phyloP scores from a whole-genome alignment of 1,284 basidiomycete genomes.

The Sporisorium reilianum region DNA sequence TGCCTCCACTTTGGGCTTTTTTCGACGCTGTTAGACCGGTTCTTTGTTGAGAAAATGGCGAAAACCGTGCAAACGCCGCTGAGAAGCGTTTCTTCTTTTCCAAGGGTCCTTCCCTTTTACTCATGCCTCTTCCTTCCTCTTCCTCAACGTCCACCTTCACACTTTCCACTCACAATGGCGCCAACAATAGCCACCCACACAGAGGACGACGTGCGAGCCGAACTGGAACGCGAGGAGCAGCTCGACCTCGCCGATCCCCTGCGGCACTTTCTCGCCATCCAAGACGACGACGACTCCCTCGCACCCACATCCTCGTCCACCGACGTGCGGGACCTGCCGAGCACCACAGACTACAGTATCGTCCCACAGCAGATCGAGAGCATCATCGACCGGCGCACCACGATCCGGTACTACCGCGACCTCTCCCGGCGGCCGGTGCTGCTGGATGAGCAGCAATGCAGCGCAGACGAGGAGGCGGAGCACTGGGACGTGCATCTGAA shows the following conservation, averaged over 20 bases:
- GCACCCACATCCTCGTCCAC: neutral
- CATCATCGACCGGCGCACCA: constrained; percentile 63
- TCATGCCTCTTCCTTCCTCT: neutral
- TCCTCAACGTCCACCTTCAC: neutral
- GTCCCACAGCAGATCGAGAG: constrained; percentile 76
- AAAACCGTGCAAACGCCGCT: neutral
- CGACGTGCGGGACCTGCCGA: constrained; percentile 18
- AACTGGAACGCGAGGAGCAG: constrained; percentile 69
- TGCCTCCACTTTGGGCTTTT: neutral
- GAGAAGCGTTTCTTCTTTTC: neutral
- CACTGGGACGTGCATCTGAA: constrained; percentile 71
- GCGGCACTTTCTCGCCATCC: constrained; percentile 74
- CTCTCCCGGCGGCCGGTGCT: constrained; percentile 22
- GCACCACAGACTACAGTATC: constrained; percentile 29
- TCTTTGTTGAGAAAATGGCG: neutral
- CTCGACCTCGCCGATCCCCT: constrained; percentile 77
- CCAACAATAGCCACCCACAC: neutral
- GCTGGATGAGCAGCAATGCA: neutral
- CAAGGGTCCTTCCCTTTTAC: constrained; percentile 1
- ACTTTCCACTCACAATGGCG: neutral
- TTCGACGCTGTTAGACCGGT: neutral
- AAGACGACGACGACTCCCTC: constrained; percentile 13
- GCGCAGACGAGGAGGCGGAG: neutral
- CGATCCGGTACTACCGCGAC: constrained; percentile 54
- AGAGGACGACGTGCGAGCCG: constrained; percentile 9